Evolutionary conservation across 257 asterid species (phyloP).

Genomic region (Phtheirospermum japonicum): DNA sequence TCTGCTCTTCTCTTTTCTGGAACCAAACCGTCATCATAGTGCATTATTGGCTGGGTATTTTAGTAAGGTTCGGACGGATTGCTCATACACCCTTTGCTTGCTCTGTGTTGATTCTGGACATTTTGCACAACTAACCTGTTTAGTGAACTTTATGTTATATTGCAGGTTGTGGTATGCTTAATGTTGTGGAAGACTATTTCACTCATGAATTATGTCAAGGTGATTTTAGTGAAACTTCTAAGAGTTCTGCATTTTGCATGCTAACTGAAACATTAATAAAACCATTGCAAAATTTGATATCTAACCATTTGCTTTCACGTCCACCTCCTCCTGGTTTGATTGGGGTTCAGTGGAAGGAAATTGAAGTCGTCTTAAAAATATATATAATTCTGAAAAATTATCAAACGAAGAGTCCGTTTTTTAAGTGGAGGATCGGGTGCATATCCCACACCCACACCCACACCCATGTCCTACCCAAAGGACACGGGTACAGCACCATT

Average conservation of each 20-base stretch:
- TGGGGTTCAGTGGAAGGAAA: constrained; percentile 14
- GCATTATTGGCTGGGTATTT: constrained; percentile 94
- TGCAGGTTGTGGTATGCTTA: constrained; percentile 90
- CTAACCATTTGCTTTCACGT: background rate
- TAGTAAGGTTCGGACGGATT: constrained; percentile 66
- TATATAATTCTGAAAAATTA: no score
- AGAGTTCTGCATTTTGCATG: constrained; percentile 1
- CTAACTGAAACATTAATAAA: constrained; percentile 4
- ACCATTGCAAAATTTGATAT: constrained; percentile 10
- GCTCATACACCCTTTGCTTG: constrained; percentile 12
- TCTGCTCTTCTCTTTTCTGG: constrained; percentile 91
- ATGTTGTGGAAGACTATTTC: constrained; percentile 84
- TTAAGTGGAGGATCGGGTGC: no score
- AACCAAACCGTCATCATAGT: constrained; percentile 80
- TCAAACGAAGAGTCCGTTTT: no score
- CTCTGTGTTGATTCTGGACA: constrained; percentile 21
- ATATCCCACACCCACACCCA: no score
- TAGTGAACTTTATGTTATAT: constrained; percentile 33
- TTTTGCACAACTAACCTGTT: constrained; percentile 25
- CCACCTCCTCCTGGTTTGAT: background rate
- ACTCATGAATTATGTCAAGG: constrained; percentile 93
- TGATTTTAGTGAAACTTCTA: constrained; percentile 28
- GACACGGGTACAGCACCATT: no score
- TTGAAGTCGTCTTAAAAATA: no score
- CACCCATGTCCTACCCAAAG: no score